Evolutionary conservation across 441 rosid genomes (phyloP), one percentile per base, ranked within the genome.

Genomic region (Bocquillonia castaneifolia): DNA sequence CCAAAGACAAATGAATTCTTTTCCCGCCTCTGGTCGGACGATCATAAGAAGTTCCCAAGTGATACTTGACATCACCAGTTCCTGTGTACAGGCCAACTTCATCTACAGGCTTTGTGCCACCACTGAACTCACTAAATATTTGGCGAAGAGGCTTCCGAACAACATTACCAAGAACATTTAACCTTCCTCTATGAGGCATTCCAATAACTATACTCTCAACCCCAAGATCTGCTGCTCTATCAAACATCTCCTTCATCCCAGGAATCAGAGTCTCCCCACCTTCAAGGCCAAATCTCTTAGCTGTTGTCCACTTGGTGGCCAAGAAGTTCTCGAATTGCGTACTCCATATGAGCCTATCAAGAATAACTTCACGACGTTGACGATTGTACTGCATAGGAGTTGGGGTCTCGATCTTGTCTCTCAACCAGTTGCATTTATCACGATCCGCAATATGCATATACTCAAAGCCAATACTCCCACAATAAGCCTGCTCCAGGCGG

Each of bases 181-280:
- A 59, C 70, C 99, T 89, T 77, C 99, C 99, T 79, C 99, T 90
- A 55, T 94, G 98, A 75, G 96, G 85, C 99, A 94, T 91, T 60
- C 97, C 99, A 60, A 94, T 88, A 68, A 94, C 99, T 56, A 91
- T 94, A 81, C 89, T 89, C 86, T 90, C 99, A 4, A 94, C 98
- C 44, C 98, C 99, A 7, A 94, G 97, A 81, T 90, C 97, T 0
- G 99, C 86, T 45, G 97, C 73, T 74, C 93, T 84, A 73, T 94
- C 99, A 86, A 94, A 94, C 97, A 93, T 93, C 81, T 93, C 99
- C 79, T 93, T 93, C 97, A 93, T 93, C 3, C 97, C 99, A 76
- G 99, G 94, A 72, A 94, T 94, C 77, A 91, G 79, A 55, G 97
- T 91, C 69, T 94, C 99, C 18, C 92, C 96, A 74, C 97, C 99